Evolutionary conservation across 768 basidiomycete genomes (phyloP), one percentile per base, ranked within the genome.

Genomic region (Panaeolus cyanescens): DNA sequence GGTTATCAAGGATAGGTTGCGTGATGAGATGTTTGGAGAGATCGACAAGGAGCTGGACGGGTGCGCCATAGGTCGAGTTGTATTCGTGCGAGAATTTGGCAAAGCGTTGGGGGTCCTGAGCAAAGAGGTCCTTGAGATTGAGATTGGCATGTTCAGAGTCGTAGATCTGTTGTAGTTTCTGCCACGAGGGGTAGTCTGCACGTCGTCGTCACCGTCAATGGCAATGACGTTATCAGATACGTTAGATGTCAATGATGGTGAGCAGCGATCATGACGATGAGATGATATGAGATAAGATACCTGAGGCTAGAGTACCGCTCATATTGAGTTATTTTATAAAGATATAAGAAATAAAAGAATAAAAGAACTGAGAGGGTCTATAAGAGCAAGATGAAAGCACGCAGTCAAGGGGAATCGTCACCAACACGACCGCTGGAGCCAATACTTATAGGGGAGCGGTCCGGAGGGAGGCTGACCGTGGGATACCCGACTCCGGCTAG

Each of bases 11-110:
- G 76, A 98, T 88, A 59, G 92, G 87, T 70, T 92, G 80, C 61
- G 91, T 94, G 81, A 99, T 86, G 67, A 98, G 78, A 80, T 99
- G 96, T 79, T 99, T 99, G 72, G 95, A 97, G 80, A 92, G 96
- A 77, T 99, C 96, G 71, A 97, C 83, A 62, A 99, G 85, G 80
- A 99, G 84, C 56, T 91, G 90, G 56, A 89, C 88, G 62, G 83
- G 80, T 7, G 88, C 83, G 54, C 89, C 88, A 40, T 80, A 80
- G 6, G 83, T 70, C 25, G 91, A 86, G 37, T 81, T 80, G 77
- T 95, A 96, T 64, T 88, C 83, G 58, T 81, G 83, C 45, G 90
- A 93, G 79, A 95, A 95, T 71, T 89, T 93, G 54, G 84, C 70
- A 81, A 98, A 99, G 61, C 97, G 90, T 59, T 84, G 62, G 15